Percentiles rank a stretch among this genome's conserved stretches.
Evolutionary conservation across 306 rosid genomes (phyloP).

Genomic region (Sechiopsis laciniata): DNA sequence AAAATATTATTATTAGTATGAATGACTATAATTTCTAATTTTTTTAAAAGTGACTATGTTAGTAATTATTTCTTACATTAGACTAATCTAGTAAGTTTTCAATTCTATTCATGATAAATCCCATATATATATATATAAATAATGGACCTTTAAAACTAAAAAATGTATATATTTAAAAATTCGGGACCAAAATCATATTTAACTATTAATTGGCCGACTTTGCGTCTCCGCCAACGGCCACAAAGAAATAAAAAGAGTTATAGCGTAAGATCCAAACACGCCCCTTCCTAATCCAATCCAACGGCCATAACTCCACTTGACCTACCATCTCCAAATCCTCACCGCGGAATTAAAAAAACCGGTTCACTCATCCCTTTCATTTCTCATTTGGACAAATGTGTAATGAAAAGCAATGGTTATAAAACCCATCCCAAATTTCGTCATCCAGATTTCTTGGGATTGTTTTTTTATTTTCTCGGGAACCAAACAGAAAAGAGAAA

Average conservation of each 20-base stretch:
- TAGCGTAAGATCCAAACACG: conserved; percentile 5
- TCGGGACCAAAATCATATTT: no score
- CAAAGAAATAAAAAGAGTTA: not conserved
- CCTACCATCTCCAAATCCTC: conserved; percentile 6
- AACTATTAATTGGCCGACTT: not conserved
- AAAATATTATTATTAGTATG: no score
- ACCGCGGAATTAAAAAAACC: not conserved
- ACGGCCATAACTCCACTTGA: not conserved
- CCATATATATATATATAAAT: no score
- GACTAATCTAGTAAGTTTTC: no score
- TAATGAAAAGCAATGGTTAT: not conserved
- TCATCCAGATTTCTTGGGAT: not conserved
- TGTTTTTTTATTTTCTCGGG: not conserved
- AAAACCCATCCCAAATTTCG: not conserved
- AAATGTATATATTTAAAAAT: no score
- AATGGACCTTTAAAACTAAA: no score
- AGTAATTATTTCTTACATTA: no score
- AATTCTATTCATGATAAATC: no score
- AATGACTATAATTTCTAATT: no score
- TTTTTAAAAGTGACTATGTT: no score
- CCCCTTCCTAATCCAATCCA: conserved; percentile 2
- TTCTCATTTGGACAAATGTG: not conserved
- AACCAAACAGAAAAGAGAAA: not conserved
- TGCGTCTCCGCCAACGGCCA: not conserved
- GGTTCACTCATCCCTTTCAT: not conserved